A percentile compares a stretch with the other conserved stretches of the same genome.
These are phyloP conservation scores for Debaryomyces sp. DNA, from an alignment of 1,139 yeast genomes.

Conservation along the genomic window DNA sequence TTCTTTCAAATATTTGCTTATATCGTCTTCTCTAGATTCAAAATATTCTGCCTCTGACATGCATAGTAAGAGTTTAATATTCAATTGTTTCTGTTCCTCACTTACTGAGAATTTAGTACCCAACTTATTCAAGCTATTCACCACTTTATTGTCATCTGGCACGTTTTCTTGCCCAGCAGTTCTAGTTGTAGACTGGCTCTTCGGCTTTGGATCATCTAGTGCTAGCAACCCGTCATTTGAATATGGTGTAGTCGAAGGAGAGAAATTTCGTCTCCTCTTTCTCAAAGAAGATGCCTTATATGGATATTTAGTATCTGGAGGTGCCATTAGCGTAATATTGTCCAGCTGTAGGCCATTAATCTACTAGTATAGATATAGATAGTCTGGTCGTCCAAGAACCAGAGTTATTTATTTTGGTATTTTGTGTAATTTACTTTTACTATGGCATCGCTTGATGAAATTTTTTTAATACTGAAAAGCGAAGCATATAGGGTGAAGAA, in stretches of 20 bases:
- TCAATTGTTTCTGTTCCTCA: conserved; percentile 1
- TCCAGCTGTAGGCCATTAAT: neutral
- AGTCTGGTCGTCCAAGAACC: conserved; percentile 5
- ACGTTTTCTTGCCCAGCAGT: conserved; percentile 11
- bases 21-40: conserved; percentile 16
- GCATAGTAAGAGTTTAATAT: conserved; percentile 25
- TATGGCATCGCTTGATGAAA: conserved; percentile 14
- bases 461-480: conserved; percentile 9
- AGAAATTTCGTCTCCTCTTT: conserved; percentile 9
- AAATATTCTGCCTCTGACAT: conserved; percentile 31
- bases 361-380: neutral
- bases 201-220: conserved; percentile 5
- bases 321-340: neutral
- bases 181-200: conserved; percentile 3
- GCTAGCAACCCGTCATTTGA: conserved; percentile 1
- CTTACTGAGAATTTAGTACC: conserved; percentile 4
- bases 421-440: conserved; percentile 5
- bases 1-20: conserved; percentile 13
- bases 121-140: conserved; percentile 22
- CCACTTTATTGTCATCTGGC: conserved; percentile 24
- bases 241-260: conserved; percentile 2
- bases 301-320: neutral
- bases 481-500: neutral
- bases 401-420: neutral
- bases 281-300: conserved; percentile 2